Percentiles rank a stretch among this genome's conserved stretches.
Evolutionary conservation across 352 stramenopile genomes (phyloP).

Genomic region (Pythium myriotylum): DNA sequence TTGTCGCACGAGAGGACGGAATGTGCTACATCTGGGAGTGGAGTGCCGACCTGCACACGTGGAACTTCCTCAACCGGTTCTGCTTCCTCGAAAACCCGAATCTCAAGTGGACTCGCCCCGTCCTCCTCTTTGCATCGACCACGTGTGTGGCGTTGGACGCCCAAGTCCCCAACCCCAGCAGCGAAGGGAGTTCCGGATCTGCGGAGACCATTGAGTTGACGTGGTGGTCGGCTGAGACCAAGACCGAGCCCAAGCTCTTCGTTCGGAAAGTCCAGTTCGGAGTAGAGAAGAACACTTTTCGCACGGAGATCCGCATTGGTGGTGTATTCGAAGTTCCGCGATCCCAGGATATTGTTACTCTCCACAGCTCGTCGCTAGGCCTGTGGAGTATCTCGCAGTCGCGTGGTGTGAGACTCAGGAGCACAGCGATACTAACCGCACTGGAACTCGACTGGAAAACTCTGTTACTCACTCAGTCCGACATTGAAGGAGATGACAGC

Average conservation of each 20-base stretch:
- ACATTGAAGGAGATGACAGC: not conserved
- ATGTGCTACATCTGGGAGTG: slow-evolving; percentile 87
- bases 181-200: slow-evolving; percentile 25
- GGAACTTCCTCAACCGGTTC: slow-evolving; percentile 83
- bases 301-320: slow-evolving; percentile 77
- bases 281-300: slow-evolving; percentile 64
- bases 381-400: slow-evolving; percentile 69
- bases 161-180: not conserved
- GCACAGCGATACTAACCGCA: slow-evolving; percentile 43
- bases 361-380: slow-evolving; percentile 63
- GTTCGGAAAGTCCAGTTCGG: slow-evolving; percentile 75
- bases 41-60: slow-evolving; percentile 73
- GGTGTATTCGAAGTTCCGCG: slow-evolving; percentile 46
- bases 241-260: slow-evolving; percentile 64
- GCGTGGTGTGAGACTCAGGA: slow-evolving; percentile 64
- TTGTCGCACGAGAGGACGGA: slow-evolving; percentile 77
- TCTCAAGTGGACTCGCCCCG: slow-evolving; percentile 76
- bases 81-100: slow-evolving; percentile 84
- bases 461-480: slow-evolving; percentile 2
- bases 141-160: slow-evolving; percentile 33
- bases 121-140: slow-evolving; percentile 57
- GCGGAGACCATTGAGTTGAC: slow-evolving; percentile 53
- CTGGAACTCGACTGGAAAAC: slow-evolving; percentile 44
- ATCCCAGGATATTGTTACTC: slow-evolving; percentile 10
- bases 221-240: slow-evolving; percentile 77